Evolutionary conservation across 2,329 filamentous ascomycete genomes (phyloP).

Genomic region (Parascedosporium putredinis): DNA sequence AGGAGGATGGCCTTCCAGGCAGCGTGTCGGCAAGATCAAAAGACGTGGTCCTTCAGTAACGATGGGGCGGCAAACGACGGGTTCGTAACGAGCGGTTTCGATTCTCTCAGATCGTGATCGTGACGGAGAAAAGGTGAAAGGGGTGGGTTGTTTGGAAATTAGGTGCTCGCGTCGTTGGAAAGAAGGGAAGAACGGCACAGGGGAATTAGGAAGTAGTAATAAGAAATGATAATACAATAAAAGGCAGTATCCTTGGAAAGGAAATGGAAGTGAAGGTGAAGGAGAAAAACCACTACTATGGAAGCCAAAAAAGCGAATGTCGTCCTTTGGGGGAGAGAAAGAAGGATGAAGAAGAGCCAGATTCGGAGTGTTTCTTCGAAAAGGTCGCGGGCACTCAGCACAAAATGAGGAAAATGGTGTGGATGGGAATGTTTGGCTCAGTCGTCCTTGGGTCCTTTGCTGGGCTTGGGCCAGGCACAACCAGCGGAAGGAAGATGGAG

Average conservation of each 20-base stretch:
- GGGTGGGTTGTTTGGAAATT: too few species aligned
- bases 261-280: slow-evolving; percentile 8
- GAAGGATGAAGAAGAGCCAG: slow-evolving; percentile 6
- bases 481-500: not conserved
- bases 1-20: not conserved
- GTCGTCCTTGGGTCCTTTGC: not conserved
- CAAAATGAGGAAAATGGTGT: too few species aligned
- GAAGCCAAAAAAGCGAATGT: slow-evolving; percentile 4
- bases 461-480: not conserved
- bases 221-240: not conserved
- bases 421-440: not conserved
- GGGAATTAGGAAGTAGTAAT: not conserved
- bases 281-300: slow-evolving; percentile 8
- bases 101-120: not conserved
- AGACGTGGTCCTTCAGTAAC: not conserved
- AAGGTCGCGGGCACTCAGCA: not conserved
- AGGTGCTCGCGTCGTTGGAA: too few species aligned
- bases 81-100: not conserved
- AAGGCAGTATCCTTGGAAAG: slow-evolving; percentile 3
- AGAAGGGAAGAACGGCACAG: not conserved
- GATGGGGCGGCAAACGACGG: not conserved
- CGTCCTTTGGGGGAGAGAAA: slow-evolving; percentile 6
- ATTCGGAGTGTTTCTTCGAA: slow-evolving; percentile 6
- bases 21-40: not conserved
- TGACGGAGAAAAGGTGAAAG: too few species aligned